Conservation (phyloP, 768 basidiomycete genomes). For the Antrodiella citrinella region DNA sequence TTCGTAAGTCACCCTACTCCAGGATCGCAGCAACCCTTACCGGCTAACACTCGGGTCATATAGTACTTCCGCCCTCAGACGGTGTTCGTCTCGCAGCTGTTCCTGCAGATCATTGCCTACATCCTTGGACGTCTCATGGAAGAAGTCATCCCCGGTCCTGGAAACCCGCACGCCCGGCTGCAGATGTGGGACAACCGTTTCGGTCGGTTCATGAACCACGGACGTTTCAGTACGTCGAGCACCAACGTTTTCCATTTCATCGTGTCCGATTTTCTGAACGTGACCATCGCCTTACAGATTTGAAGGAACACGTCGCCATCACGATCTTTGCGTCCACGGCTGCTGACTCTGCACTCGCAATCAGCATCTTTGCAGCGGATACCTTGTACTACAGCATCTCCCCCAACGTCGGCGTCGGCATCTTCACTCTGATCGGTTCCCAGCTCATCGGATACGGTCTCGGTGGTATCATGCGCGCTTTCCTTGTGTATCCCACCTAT, state of each 20-base stretch:
- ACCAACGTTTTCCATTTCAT: not conserved
- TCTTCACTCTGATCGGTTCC: constrained; percentile 26
- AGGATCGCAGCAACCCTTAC: not conserved
- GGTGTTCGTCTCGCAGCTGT: constrained; percentile 15
- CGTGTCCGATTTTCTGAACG: not conserved
- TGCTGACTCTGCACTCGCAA: constrained; percentile 19
- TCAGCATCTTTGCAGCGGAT: constrained; percentile 18
- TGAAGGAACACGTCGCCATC: constrained; percentile 24
- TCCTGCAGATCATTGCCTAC: constrained; percentile 19
- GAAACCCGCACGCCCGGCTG: constrained; percentile 4
- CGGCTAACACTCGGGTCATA: not conserved
- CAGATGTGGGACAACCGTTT: constrained; percentile 21
- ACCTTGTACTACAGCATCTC: constrained; percentile 29
- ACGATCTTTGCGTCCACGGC: constrained; percentile 21
- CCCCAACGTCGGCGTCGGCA: constrained; percentile 18
- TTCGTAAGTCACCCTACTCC: constrained; percentile 27
- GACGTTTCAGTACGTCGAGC: constrained; percentile 17
- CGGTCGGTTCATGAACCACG: constrained; percentile 23
- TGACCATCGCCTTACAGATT: constrained; percentile 27
- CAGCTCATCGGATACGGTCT: constrained; percentile 25
- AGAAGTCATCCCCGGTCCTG: constrained; percentile 17
- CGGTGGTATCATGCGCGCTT: constrained; percentile 34
- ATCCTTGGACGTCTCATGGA: constrained; percentile 20
- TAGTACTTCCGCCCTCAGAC: constrained; percentile 19
- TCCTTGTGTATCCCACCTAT: constrained; percentile 44